phyloP scores from a whole-genome alignment of 805 yeast species.

The Candida vartiovaarae region DNA sequence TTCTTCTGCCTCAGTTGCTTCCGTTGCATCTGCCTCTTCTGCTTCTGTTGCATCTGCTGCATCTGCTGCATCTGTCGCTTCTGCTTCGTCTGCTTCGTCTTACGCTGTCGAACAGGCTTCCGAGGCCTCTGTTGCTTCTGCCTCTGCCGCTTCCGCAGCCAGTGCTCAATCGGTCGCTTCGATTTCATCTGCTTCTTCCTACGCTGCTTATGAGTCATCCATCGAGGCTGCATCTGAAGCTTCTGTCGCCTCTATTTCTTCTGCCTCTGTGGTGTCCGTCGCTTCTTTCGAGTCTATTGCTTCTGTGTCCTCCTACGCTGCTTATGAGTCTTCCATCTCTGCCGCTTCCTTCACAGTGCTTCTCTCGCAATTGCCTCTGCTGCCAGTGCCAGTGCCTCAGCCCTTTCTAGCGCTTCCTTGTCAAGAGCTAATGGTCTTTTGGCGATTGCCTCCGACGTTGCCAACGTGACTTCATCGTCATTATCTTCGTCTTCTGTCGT shows the following conservation, averaged over 20 bases:
- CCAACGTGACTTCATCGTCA: slow-evolving; percentile 21
- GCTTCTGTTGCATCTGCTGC: slow-evolving; percentile 7
- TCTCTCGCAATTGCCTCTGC: slow-evolving; percentile 7
- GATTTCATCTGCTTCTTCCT: slow-evolving; percentile 15
- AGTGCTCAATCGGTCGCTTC: slow-evolving; percentile 19
- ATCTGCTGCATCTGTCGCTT: slow-evolving; percentile 3
- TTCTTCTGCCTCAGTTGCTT: slow-evolving; percentile 11
- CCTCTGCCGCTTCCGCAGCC: slow-evolving; percentile 22
- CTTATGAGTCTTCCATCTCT: slow-evolving; percentile 17
- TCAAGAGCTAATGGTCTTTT: slow-evolving; percentile 32
- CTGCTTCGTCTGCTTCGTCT: slow-evolving; percentile 12
- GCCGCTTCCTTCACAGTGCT: slow-evolving; percentile 11
- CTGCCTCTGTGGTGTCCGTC: slow-evolving; percentile 15
- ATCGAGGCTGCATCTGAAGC: slow-evolving; percentile 18
- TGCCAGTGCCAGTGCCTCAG: slow-evolving; percentile 16
- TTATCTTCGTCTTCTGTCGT: slow-evolving; percentile 18
- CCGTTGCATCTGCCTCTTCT: slow-evolving; percentile 10
- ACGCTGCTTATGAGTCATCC: slow-evolving; percentile 17
- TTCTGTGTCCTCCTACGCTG: slow-evolving; percentile 14
- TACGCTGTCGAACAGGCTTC: slow-evolving; percentile 17
- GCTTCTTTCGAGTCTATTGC: slow-evolving; percentile 8
- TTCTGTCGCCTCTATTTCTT: slow-evolving; percentile 15
- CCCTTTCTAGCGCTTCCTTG: slow-evolving; percentile 18
- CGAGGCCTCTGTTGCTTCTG: slow-evolving; percentile 15
- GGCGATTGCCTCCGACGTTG: slow-evolving; percentile 35